phyloP scores from a whole-genome alignment of 768 basidiomycete species.

The Tylopilus vinaceipallidus region DNA sequence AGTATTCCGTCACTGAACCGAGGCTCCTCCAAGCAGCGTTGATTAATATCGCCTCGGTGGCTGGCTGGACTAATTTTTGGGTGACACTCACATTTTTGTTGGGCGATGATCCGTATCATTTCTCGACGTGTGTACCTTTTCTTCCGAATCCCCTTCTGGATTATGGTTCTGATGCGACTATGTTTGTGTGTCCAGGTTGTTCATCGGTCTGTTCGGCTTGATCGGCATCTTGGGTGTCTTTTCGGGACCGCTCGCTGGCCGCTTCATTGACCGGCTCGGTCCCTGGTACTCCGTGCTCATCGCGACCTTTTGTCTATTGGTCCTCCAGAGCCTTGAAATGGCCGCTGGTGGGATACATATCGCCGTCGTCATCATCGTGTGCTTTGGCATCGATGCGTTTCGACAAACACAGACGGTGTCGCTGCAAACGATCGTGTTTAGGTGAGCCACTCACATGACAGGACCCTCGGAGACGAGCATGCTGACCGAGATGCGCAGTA shows the following conservation, averaged over 20 bases:
- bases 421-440: slow-evolving; percentile 27
- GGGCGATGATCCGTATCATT: slow-evolving; percentile 39
- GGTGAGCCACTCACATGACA: slow-evolving; percentile 9
- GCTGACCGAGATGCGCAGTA: slow-evolving; percentile 13
- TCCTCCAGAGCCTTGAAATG: slow-evolving; percentile 33
- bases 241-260: slow-evolving; percentile 27
- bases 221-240: slow-evolving; percentile 42
- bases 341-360: slow-evolving; percentile 39
- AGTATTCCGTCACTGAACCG: slow-evolving; percentile 40
- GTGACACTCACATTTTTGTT: slow-evolving; percentile 47
- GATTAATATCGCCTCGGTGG: slow-evolving; percentile 28
- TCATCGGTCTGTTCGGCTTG: slow-evolving; percentile 49
- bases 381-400: slow-evolving; percentile 41
- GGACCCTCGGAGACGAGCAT: neutral
- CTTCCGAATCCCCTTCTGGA: neutral
- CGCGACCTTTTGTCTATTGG: slow-evolving; percentile 30
- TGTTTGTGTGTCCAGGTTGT: slow-evolving; percentile 12
- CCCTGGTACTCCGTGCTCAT: slow-evolving; percentile 43
- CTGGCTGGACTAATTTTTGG: slow-evolving; percentile 37
- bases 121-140: slow-evolving; percentile 30
- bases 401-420: slow-evolving; percentile 41
- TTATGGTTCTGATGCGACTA: neutral
- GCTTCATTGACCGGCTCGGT: slow-evolving; percentile 32
- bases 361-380: slow-evolving; percentile 38
- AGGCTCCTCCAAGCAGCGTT: slow-evolving; percentile 36